Percentiles rank a stretch among this genome's conserved stretches.
Conservation (phyloP, 1,284 basidiomycete genomes). For the Heterobasidion parviporum region DNA sequence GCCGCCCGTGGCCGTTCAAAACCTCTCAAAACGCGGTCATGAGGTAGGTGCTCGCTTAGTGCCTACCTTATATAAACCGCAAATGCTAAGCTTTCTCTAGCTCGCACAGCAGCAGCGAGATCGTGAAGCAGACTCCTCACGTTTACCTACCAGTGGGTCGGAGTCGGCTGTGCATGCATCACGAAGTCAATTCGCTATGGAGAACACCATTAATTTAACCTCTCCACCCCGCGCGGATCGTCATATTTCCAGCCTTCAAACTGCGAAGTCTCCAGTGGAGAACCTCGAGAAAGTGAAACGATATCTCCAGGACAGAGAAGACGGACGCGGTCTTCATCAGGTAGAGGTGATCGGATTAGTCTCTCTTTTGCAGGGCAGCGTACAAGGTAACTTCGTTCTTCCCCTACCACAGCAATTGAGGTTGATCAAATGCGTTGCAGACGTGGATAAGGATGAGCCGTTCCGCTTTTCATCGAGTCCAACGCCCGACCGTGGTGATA, state of each 20-base stretch:
- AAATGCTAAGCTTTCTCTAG: conserved; percentile 3
- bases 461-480: conserved; percentile 50
- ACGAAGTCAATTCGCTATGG: not conserved
- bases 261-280: not conserved
- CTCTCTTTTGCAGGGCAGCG: too few species aligned
- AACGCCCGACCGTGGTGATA: conserved; percentile 34
- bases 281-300: not conserved
- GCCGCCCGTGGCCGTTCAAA: not conserved
- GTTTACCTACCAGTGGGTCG: too few species aligned
- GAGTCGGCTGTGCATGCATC: not conserved
- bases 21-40: conserved; percentile 10
- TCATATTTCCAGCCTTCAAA: not conserved
- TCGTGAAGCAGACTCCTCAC: too few species aligned
- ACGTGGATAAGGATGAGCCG: conserved; percentile 24
- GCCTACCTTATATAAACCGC: not conserved
- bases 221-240: not conserved
- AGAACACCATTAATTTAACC: not conserved
- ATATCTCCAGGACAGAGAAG: not conserved
- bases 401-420: too few species aligned
- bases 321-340: too few species aligned
- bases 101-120: not conserved
- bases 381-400: too few species aligned
- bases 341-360: too few species aligned
- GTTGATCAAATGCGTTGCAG: not conserved
- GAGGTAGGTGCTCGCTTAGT: conserved; percentile 6